Evolutionary conservation across 352 stramenopile genomes (phyloP).

Genomic region (Pythium pyrilobum): DNA sequence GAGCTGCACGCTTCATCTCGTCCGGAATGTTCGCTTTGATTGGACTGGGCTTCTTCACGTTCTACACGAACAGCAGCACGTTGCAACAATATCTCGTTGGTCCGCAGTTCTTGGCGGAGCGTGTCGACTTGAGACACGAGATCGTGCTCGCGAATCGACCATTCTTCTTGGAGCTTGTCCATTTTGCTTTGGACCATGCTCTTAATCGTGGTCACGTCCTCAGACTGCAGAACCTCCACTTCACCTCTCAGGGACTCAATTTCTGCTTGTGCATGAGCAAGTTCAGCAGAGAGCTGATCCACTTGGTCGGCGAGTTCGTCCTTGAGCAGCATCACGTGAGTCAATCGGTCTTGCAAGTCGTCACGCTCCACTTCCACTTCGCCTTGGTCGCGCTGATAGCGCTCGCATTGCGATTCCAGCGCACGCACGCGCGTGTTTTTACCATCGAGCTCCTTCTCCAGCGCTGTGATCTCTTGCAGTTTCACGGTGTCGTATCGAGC

Average conservation of each 20-base stretch:
- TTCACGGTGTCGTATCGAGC: conserved; percentile 48
- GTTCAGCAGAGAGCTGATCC: conserved; percentile 23
- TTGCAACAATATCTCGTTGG: conserved; percentile 25
- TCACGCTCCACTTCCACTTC: conserved; percentile 31
- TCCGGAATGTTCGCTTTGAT: background rate
- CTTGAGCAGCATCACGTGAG: conserved; percentile 42
- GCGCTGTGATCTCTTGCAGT: conserved; percentile 29
- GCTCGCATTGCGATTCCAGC: conserved; percentile 39
- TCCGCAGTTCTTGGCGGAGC: conserved; percentile 43
- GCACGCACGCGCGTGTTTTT: conserved; percentile 18
- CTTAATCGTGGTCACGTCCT: conserved; percentile 48
- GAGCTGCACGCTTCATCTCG: background rate
- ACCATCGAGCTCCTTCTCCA: conserved; percentile 30
- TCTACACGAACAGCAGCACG: background rate
- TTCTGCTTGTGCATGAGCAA: conserved; percentile 33
- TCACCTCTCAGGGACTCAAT: conserved; percentile 55
- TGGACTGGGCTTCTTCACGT: background rate
- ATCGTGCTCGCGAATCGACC: conserved; percentile 29
- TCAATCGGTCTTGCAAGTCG: conserved; percentile 25
- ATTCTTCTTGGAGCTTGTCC: conserved; percentile 49
- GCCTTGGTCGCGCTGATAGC: conserved; percentile 22
- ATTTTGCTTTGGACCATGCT: conserved; percentile 39
- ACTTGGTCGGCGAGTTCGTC: conserved; percentile 46
- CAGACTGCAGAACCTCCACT: conserved; percentile 59
- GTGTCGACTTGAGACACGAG: conserved; percentile 43